Evolutionary conservation across 106 monocot species (phyloP).

Genomic region (Dioscorea alata): DNA sequence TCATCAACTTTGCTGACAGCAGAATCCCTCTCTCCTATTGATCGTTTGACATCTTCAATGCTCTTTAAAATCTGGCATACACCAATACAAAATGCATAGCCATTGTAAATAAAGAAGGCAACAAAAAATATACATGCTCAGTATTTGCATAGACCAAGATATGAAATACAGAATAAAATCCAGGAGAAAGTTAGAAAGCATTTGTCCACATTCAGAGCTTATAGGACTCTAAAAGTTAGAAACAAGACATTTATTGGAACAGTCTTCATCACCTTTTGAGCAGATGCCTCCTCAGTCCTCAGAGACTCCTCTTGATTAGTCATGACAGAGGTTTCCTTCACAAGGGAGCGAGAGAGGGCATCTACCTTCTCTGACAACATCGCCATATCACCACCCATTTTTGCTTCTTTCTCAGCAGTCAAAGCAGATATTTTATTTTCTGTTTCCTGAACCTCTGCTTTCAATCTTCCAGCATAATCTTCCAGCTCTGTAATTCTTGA

Average conservation of each 20-base stretch:
- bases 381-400: constrained; percentile 66
- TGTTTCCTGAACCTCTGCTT: constrained; percentile 48
- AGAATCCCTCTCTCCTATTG: constrained; percentile 62
- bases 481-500: constrained; percentile 62
- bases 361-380: constrained; percentile 62
- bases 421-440: constrained; percentile 51
- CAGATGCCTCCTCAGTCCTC: constrained; percentile 43
- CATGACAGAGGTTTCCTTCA: constrained; percentile 85
- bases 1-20: constrained; percentile 62
- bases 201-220: no score
- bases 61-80: constrained; percentile 45
- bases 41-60: constrained; percentile 74
- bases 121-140: no score
- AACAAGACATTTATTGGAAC: no score
- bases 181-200: no score
- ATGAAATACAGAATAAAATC: background rate
- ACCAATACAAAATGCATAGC: no score
- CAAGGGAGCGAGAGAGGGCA: constrained; percentile 52
- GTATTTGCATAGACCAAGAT: no score
- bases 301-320: constrained; percentile 68
- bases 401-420: constrained; percentile 79
- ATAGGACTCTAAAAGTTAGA: no score
- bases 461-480: constrained; percentile 26
- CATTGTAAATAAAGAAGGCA: no score
- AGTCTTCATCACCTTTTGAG: constrained; percentile 50